Base-by-base conservation (phyloP, 2,329 filamentous ascomycete genomes). In the Fusarium pseudonygamai region DNA sequence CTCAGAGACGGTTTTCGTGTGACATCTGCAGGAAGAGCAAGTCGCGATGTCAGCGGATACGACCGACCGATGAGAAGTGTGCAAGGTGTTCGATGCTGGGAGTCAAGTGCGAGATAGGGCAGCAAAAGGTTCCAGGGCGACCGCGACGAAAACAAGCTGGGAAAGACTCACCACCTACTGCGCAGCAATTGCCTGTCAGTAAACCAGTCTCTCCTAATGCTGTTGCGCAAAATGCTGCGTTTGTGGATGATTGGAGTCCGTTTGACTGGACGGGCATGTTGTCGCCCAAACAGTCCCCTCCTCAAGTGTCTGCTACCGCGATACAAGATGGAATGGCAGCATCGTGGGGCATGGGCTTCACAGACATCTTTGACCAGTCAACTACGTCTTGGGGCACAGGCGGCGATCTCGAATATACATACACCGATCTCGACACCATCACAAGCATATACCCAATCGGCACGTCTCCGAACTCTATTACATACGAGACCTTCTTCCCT, bases 251-350 rank as follows among this genome's bases (percentile, higher is more conserved):
- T 18, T 55, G 50, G 50, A 55, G 24, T n/a, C 50, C 50, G 2
- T 55, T 55, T 37, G 50, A 55, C 8, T 55, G 50, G 50, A 55
- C 50, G 11, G 50, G 50, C 24, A 28, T 55, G 50, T 13, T 55
- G 0, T 55, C 50, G 0, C 50, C 50, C 0, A n/a, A 28, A 3
- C 14, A 1, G 0, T 55, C 50, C 11, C 50, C 50, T 55, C 50
- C 34, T 8, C 20, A 18, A 8, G n/a, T 40, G 14, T 3, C 34
- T 7, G 0, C 34, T 2, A 3, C 50, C 0, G 0, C 7, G 11
- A 14, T 55, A 1, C 50, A 55, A 18, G 50, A 55, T 3, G 24
- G 7, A 2, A 18, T 18, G 1, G 11, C 34, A 1, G 3, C 50
- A 8, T 55, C 50, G 6, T 55, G 34, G 50, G 10, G 15, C 1